Base-by-base conservation (phyloP, 768 basidiomycete species). In the Tricholomella constricta region DNA sequence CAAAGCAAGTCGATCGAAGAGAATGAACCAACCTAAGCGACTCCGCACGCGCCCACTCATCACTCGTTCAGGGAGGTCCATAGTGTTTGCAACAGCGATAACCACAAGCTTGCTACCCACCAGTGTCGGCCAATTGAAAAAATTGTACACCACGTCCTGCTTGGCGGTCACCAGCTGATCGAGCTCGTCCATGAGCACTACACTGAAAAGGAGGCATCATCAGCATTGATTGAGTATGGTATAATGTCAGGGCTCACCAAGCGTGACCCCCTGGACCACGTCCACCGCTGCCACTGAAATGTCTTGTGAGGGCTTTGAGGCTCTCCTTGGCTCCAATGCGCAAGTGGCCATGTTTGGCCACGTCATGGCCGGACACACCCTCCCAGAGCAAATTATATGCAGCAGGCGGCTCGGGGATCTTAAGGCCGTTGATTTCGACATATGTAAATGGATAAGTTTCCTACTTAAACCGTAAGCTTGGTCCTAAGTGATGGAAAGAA, bases 41-140 rank as follows among this genome's bases (percentile, higher is more conserved):
- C 92, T 95, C 49, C 92, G 81, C 44, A 98, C 95, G 51, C 96
- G 86, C 0, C 94, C 94, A 2, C 80, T 88, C 84, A 99, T 89
- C 10, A 89, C 90, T 40, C 96, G 80, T 69, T 98, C 96, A 0
- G 97, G 97, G 48, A 98, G 78, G 64, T 98, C 96, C 91, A 97
- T 96, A 26, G 96, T 94, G 66, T 98, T 99, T 6, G 97, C 97
- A 1, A 99, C 94, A 0, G 97, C 96, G 45, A 99, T 82, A 2
- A 99, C 97, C 46, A 98, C 86, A 6, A 99, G 80, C 67, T 90
- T 91, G 52, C 93, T 94, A 17, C 85, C 86, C 0, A 82, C 78
- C 45, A 98, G 76, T 3, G 94, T 96, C 2, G 97, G 97, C 96
- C 97, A 99, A 67, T 99, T 98, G 80, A 98, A 98, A 72, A 99